phyloP scores from a whole-genome alignment of 176 grass and related monocot species.

The Dendrocalamus sinicus region DNA sequence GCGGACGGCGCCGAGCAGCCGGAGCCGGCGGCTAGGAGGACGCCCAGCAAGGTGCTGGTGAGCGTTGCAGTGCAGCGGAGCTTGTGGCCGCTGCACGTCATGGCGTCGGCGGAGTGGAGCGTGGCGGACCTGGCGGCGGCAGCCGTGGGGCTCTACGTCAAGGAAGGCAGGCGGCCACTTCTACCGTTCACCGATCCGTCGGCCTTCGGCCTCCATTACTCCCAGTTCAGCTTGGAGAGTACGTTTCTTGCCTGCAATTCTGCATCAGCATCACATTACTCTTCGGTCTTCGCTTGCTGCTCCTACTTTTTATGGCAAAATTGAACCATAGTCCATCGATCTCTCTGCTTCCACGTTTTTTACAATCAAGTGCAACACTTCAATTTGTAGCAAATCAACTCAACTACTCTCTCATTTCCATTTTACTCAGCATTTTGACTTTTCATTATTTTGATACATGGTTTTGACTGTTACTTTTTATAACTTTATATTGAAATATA shows the following conservation, averaged over 20 bases:
- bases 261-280: neutral
- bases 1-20: neutral
- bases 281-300: neutral
- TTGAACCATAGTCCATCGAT: neutral
- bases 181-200: slow-evolving; percentile 56
- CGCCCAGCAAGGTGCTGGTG: slow-evolving; percentile 75
- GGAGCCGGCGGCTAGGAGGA: slow-evolving; percentile 34
- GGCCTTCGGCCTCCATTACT: slow-evolving; percentile 78
- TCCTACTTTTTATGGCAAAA: neutral
- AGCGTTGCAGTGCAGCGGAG: slow-evolving; percentile 80
- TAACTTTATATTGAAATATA: too few relatives aligned
- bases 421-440: too few relatives aligned
- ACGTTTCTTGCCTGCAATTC: slow-evolving; percentile 27
- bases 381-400: neutral
- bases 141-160: slow-evolving; percentile 68
- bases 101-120: slow-evolving; percentile 79
- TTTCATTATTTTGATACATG: too few relatives aligned
- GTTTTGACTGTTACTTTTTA: too few relatives aligned
- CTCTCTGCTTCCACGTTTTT: slow-evolving; percentile 14
- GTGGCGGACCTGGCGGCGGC: slow-evolving; percentile 69
- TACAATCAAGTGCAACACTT: neutral
- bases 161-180: slow-evolving; percentile 67
- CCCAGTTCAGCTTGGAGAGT: slow-evolving; percentile 94
- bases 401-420: neutral
- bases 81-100: slow-evolving; percentile 88